Base-by-base conservation (phyloP, 73 alveolate species). In the Paramecium tetraurelia region DNA sequence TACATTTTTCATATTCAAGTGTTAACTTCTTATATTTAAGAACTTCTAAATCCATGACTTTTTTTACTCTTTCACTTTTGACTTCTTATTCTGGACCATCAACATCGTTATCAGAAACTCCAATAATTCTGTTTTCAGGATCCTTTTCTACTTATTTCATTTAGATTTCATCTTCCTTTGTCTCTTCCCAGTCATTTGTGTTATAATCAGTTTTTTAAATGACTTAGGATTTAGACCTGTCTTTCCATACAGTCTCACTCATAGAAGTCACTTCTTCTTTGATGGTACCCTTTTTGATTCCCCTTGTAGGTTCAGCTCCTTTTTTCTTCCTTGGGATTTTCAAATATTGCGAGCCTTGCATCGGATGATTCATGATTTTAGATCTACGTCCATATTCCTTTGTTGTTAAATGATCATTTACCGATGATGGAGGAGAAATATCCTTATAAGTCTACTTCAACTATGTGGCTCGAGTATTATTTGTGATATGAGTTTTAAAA, bases 111-210 rank as follows among this genome's bases (percentile, higher is more conserved):
- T 80, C 90, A 80, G 70, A 44, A 3, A 41, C 75, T 20, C 90
- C 72, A 44, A 80, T 36, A 3, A 80, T 80, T 22, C 90, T 80
- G 48, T 80, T 80, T 80, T 80, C 90, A n/a, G 90, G 90, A 9
- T 80, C 46, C 22, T 43, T 31, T 43, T 80, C 90, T 8, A 80
- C 33, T 44, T 80, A 41, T 80, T 80, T 80, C 31, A 80, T 80
- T 48, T 43, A 18, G 2, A 80, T 44, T 63, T 80, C 70, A 41
- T 80, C 90, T 48, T 80, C 90, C 16, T 80, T 80, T 10, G 40
- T 44, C 9, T 80, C 90, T 21, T 80, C 75, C 90, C 90, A 80
- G 12, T 80, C 90, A 33, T 44, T 24, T 3, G 48, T 9, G 12
- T 22, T 40, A 21, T 43, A 41, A 40, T 80, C 90, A 24, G 41